Evolutionary conservation across 495 filamentous ascomycete genomes (phyloP).

Genomic region (Trypethelium eluteriae): DNA sequence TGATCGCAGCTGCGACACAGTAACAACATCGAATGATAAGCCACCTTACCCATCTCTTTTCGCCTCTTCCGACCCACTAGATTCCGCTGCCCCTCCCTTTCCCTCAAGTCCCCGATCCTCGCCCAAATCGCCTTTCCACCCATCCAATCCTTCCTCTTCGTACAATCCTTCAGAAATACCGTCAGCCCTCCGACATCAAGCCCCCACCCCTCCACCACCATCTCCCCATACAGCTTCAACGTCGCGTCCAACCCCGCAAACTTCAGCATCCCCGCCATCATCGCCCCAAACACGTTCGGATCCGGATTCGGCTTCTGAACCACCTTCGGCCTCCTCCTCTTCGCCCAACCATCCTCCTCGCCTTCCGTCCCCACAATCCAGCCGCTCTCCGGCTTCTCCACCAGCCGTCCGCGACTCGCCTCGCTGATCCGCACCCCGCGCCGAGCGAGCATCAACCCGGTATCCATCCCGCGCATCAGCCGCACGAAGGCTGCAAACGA

Average conservation of each 20-base stretch:
- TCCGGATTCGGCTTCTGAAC: conserved; percentile 32
- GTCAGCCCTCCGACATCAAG: conserved; percentile 25
- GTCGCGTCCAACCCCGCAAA: conserved; percentile 32
- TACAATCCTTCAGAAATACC: conserved; percentile 29
- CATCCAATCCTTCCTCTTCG: neutral
- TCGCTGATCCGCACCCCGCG: conserved; percentile 29
- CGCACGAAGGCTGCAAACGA: conserved; percentile 26
- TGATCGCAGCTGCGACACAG: conserved; percentile 1
- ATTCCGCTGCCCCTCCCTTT: neutral
- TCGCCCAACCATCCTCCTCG: conserved; percentile 78
- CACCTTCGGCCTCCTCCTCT: conserved; percentile 37
- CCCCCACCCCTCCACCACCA: conserved; percentile 36
- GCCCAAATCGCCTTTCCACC: neutral
- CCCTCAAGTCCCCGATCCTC: neutral
- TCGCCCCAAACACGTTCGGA: conserved; percentile 28
- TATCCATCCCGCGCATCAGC: conserved; percentile 28
- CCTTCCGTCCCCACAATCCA: conserved; percentile 49
- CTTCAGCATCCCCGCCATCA: conserved; percentile 31
- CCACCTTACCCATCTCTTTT: neutral
- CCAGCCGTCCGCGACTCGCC: conserved; percentile 56
- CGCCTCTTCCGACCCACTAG: neutral
- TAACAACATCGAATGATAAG: neutral
- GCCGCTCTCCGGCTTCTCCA: conserved; percentile 67
- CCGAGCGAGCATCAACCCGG: conserved; percentile 28
- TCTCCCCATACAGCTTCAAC: conserved; percentile 27